Evolutionary conservation across 768 basidiomycete genomes (phyloP).

Genomic region (Crassisporium funariophilum): DNA sequence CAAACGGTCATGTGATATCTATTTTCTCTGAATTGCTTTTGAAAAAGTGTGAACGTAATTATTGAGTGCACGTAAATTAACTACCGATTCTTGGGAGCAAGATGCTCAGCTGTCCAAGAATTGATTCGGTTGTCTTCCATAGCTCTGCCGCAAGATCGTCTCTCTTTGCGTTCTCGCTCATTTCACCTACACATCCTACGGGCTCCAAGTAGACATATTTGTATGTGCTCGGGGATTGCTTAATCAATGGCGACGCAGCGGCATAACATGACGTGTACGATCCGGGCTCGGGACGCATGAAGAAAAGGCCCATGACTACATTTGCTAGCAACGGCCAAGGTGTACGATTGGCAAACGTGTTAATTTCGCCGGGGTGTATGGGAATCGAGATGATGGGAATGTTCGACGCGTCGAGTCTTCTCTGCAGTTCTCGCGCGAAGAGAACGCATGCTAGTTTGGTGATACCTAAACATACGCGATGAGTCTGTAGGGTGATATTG

Average conservation of each 20-base stretch:
- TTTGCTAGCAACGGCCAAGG: conserved; percentile 20
- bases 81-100: background rate
- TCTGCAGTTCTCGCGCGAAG: conserved; percentile 49
- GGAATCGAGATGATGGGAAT: conserved; percentile 34
- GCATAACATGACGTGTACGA: conserved; percentile 41
- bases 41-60: too few relatives aligned
- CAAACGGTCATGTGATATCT: too few relatives aligned
- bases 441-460: conserved; percentile 51
- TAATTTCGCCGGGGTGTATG: conserved; percentile 37
- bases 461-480: conserved; percentile 38
- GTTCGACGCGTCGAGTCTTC: conserved; percentile 33
- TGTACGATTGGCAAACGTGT: conserved; percentile 29
- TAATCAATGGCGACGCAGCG: conserved; percentile 40
- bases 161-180: conserved; percentile 35
- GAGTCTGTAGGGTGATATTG: background rate
- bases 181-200: conserved; percentile 30
- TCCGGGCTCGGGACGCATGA: conserved; percentile 32
- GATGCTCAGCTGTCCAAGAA: conserved; percentile 9
- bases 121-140: conserved; percentile 37
- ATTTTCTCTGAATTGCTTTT: too few relatives aligned
- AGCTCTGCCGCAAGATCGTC: conserved; percentile 38
- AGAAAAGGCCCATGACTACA: conserved; percentile 27
- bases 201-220: conserved; percentile 41
- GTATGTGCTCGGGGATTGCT: conserved; percentile 33
- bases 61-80: too few relatives aligned